A percentile compares a stretch with the other conserved stretches of the same genome.
Evolutionary conservation across 345 rosid genomes (phyloP).

Genomic region (Bruguiera sexangula): DNA sequence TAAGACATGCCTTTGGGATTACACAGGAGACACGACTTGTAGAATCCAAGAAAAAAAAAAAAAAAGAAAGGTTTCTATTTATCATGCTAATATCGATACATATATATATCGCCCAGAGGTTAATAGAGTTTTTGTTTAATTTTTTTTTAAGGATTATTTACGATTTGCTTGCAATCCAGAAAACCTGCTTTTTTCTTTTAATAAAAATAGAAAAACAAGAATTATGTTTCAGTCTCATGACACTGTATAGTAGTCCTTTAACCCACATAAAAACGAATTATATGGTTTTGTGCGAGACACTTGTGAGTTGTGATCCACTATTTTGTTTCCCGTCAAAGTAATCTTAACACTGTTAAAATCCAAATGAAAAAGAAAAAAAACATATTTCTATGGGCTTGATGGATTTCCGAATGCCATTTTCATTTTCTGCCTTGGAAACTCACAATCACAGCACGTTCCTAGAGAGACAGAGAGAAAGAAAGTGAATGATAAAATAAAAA

Average conservation of each 20-base stretch:
- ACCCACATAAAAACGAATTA: no score
- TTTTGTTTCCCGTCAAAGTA: neutral
- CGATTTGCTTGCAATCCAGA: no score
- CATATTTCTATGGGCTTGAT: constrained; percentile 10
- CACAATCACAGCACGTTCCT: neutral
- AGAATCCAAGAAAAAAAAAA: constrained; percentile 1
- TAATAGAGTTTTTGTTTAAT: no score
- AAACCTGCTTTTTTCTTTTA: no score
- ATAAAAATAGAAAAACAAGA: no score
- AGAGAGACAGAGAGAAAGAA: no score
- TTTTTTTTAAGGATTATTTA: no score
- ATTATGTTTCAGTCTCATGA: no score
- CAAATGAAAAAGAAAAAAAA: neutral
- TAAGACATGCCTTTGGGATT: constrained; percentile 60
- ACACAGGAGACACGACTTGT: constrained; percentile 22
- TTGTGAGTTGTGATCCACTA: constrained; percentile 19
- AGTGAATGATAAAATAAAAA: neutral
- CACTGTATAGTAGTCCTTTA: no score
- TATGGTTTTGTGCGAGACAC: constrained; percentile 5
- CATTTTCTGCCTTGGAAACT: constrained; percentile 42
- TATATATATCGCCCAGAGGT: neutral
- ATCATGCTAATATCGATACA: constrained; percentile 16
- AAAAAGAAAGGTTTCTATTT: constrained; percentile 1
- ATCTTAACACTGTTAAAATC: neutral
- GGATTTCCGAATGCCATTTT: constrained; percentile 32